Conservation (phyloP, 257 asterid genomes). For the Ajuga chamaepitys region DNA sequence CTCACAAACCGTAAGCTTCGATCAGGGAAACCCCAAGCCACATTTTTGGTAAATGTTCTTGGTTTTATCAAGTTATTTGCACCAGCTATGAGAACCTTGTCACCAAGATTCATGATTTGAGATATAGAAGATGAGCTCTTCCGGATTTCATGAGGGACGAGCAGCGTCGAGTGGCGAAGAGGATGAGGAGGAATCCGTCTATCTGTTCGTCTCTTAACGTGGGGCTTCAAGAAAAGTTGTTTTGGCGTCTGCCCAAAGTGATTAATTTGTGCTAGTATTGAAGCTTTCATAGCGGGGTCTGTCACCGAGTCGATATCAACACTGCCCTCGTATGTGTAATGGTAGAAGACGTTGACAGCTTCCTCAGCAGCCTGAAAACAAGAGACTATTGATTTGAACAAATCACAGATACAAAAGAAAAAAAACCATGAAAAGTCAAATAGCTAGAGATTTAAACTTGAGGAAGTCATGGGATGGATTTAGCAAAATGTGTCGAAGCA, state of each 20-base stretch:
- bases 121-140: constrained; percentile 68
- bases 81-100: constrained; percentile 79
- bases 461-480: background rate
- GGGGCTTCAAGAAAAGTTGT: constrained; percentile 85
- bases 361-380: constrained; percentile 87
- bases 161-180: constrained; percentile 57
- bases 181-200: constrained; percentile 76
- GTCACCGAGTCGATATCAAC: constrained; percentile 94
- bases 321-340: constrained; percentile 97
- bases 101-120: constrained; percentile 61
- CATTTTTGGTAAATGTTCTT: constrained; percentile 61
- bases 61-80: constrained; percentile 75
- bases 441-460: background rate
- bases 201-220: constrained; percentile 82
- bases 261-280: constrained; percentile 95
- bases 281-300: constrained; percentile 99
- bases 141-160: constrained; percentile 76
- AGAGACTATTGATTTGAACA: constrained; percentile 4
- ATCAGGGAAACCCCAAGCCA: constrained; percentile 98
- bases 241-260: constrained; percentile 99
- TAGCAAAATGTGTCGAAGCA: background rate
- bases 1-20: constrained; percentile 79
- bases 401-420: background rate
- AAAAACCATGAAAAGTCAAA: background rate
- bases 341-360: constrained; percentile 97